These are phyloP conservation scores for Davidsoniella virescens DNA, from an alignment of 2,329 filamentous ascomycete genomes.

Conservation along the genomic window DNA sequence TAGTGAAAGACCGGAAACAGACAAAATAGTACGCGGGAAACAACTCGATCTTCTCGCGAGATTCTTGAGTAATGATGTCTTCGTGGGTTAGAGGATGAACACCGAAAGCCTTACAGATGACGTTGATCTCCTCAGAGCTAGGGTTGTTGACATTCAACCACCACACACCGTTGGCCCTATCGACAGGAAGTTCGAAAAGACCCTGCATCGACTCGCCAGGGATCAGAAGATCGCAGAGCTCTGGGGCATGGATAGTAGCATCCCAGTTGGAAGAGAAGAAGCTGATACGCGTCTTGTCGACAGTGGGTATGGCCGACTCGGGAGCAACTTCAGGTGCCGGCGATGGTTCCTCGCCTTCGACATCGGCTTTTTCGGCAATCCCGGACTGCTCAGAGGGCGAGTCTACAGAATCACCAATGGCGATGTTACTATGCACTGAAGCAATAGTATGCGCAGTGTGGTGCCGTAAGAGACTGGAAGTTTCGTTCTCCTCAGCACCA, in stretches of 20 bases:
- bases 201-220: conserved; percentile 81
- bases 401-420: conserved; percentile 42
- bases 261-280: conserved; percentile 95
- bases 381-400: conserved; percentile 31
- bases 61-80: conserved; percentile 89
- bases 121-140: conserved; percentile 71
- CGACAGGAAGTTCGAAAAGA: conserved; percentile 55
- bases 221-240: conserved; percentile 74
- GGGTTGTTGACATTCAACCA: conserved; percentile 93
- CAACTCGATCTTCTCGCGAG: conserved; percentile 94
- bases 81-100: conserved; percentile 92
- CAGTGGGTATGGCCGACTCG: conserved; percentile 17
- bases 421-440: conserved; percentile 19
- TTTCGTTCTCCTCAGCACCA: conserved; percentile 15
- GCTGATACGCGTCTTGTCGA: conserved; percentile 69
- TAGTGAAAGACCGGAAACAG: conserved; percentile 83
- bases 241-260: conserved; percentile 78
- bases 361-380: conserved; percentile 29
- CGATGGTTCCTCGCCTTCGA: not conserved
- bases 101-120: conserved; percentile 84
- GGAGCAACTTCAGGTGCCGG: not conserved
- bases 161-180: conserved; percentile 70
- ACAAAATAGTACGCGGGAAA: conserved; percentile 98
- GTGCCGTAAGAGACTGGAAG: conserved; percentile 16
- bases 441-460: conserved; percentile 21